A percentile compares a stretch with the other conserved stretches of the same genome.
Evolutionary conservation across 2,329 filamentous ascomycete genomes (phyloP).

Genomic region (Cladophialophora chaetospira): DNA sequence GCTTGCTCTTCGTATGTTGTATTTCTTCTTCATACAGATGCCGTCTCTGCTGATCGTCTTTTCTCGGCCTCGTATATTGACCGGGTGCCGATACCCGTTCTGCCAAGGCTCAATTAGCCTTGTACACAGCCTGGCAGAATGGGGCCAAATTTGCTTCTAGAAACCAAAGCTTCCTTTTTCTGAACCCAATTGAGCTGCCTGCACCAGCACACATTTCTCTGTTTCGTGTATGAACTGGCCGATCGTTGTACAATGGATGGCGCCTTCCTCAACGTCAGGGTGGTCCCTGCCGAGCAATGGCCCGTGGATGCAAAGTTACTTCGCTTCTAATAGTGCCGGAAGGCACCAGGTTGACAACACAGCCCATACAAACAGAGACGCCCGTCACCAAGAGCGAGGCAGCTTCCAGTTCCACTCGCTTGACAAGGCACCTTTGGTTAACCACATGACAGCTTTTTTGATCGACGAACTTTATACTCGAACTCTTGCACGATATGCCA

Average conservation of each 20-base stretch:
- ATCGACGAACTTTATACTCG: background rate
- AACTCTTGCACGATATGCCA: background rate
- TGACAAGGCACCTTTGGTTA: constrained; percentile 1
- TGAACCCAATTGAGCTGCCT: background rate
- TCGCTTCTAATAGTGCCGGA: background rate
- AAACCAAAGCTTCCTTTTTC: background rate
- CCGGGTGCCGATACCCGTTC: background rate
- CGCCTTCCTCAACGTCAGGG: background rate
- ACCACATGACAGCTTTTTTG: background rate
- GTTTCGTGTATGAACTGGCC: background rate
- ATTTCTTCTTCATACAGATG: too few relatives aligned
- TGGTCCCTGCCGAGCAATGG: background rate
- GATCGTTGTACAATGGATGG: background rate
- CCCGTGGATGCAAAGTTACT: background rate
- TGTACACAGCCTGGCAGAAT: background rate
- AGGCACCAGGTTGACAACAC: background rate
- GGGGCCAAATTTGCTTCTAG: background rate
- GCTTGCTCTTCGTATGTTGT: too few relatives aligned
- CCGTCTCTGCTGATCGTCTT: too few relatives aligned
- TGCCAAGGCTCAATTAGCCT: background rate
- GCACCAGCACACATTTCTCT: background rate
- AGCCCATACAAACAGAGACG: background rate
- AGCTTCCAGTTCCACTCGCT: background rate
- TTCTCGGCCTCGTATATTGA: too few relatives aligned
- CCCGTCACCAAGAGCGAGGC: background rate